A percentile compares a stretch with the other conserved stretches of the same genome.
These are phyloP conservation scores for Phyllosticta citriasiana DNA, from an alignment of 2,329 filamentous ascomycete genomes.

Conservation along the genomic window DNA sequence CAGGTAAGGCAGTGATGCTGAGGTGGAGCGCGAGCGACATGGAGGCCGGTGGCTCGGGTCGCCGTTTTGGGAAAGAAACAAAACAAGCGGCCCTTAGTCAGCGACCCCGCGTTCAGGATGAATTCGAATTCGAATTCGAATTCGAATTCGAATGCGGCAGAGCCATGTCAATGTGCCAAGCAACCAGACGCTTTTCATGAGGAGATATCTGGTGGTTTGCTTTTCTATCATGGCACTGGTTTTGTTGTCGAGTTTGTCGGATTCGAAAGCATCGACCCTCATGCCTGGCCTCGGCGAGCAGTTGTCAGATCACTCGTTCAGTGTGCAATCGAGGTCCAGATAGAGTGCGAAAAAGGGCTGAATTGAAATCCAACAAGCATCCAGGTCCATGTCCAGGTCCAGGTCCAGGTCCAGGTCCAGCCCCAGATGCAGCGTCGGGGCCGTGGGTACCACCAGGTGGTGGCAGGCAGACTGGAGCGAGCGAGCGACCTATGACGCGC, in stretches of 20 bases:
- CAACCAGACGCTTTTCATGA: background rate
- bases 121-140: too few relatives aligned
- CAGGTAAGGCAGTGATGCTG: background rate
- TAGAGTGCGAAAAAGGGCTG: background rate
- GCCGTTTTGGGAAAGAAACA: slow-evolving; percentile 3
- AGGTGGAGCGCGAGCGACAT: background rate
- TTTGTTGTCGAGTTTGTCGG: background rate
- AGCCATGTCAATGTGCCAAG: background rate
- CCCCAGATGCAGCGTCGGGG: background rate
- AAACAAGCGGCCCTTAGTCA: background rate
- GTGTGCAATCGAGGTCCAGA: background rate
- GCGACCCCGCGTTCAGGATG: slow-evolving; percentile 1
- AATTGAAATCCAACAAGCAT: background rate
- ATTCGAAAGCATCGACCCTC: background rate
- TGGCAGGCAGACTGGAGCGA: too few relatives aligned
- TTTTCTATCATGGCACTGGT: background rate
- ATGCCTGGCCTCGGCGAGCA: background rate
- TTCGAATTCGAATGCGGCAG: background rate
- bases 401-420: too few relatives aligned
- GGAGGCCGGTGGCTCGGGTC: background rate
- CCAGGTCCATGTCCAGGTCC: background rate
- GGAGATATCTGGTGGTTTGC: background rate
- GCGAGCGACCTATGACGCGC: slow-evolving; percentile 4
- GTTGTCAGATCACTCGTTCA: background rate
- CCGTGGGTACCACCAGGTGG: background rate